phyloP scores from a whole-genome alignment of 2,329 filamentous ascomycete genomes.

The Ophiostoma pallidulum region DNA sequence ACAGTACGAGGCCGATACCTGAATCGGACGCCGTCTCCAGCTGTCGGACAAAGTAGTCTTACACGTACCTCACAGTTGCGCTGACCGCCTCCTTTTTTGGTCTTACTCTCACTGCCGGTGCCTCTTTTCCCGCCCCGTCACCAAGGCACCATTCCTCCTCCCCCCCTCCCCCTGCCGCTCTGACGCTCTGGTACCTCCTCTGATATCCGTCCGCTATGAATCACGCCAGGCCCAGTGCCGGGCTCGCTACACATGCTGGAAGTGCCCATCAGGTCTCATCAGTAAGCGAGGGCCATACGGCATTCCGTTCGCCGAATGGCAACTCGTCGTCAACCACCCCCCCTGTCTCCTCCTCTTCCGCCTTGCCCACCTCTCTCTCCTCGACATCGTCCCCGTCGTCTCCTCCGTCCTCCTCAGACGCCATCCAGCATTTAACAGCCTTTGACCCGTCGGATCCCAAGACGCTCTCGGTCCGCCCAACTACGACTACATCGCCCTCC shows the following conservation, averaged over 20 bases:
- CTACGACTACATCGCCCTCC: not conserved
- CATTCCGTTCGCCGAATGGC: not conserved
- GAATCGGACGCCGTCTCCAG: not conserved
- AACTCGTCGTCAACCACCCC: not conserved
- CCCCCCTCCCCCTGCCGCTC: not conserved
- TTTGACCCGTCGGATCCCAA: slow-evolving; percentile 12
- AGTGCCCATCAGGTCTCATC: slow-evolving; percentile 4
- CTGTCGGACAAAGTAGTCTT: slow-evolving; percentile 3
- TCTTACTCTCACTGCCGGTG: not conserved
- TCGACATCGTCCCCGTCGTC: not conserved
- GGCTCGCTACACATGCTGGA: slow-evolving; percentile 7
- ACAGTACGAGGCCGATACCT: not conserved
- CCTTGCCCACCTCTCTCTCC: slow-evolving; percentile 1
- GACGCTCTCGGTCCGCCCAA: slow-evolving; percentile 9
- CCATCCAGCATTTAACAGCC: slow-evolving; percentile 9
- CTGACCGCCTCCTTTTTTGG: slow-evolving; percentile 4
- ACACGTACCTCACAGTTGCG: not conserved
- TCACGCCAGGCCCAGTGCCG: slow-evolving; percentile 12
- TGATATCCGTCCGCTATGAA: slow-evolving; percentile 11
- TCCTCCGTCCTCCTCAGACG: not conserved
- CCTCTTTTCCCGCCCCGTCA: too few relatives aligned
- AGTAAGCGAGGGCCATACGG: slow-evolving; percentile 3
- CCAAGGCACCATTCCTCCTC: not conserved
- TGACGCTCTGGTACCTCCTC: not conserved
- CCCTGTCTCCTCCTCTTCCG: slow-evolving; percentile 2